Conservation (phyloP, 768 basidiomycete species). For the Cystofilobasidium bisporidii region DNA sequence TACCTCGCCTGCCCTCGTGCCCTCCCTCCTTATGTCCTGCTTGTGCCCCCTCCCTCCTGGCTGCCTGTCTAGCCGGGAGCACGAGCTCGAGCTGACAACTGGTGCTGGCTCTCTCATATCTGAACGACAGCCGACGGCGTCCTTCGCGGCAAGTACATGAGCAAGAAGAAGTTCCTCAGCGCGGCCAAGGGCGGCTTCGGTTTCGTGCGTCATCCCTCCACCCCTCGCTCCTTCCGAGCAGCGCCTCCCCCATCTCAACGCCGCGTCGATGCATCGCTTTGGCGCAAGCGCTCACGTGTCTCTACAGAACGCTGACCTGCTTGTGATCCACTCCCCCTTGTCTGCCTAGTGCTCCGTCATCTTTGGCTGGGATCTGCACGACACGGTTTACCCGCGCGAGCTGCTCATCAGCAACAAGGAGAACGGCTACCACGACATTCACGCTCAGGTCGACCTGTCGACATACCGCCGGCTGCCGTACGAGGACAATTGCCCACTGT, state of each 20-base stretch:
- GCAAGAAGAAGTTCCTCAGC: constrained; percentile 79
- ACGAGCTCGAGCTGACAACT: constrained; percentile 5
- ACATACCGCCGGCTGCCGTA: constrained; percentile 83
- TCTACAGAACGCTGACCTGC: no score
- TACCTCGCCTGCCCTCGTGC: not conserved
- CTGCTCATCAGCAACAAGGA: constrained; percentile 79
- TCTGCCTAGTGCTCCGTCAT: constrained; percentile 27
- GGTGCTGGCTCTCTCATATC: not conserved
- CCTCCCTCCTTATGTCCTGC: not conserved
- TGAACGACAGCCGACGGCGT: constrained; percentile 69
- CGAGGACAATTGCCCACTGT: constrained; percentile 86
- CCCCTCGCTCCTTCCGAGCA: no score
- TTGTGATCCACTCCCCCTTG: no score
- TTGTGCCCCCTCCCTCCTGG: no score
- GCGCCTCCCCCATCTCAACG: no score
- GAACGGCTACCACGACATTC: constrained; percentile 85
- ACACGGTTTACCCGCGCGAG: constrained; percentile 70
- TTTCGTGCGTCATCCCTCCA: constrained; percentile 57
- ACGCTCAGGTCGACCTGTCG: constrained; percentile 75
- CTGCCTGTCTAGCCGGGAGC: no score
- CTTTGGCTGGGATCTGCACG: constrained; percentile 82
- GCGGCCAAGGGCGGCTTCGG: constrained; percentile 71
- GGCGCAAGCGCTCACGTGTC: no score
- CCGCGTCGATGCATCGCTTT: no score
- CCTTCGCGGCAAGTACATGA: constrained; percentile 87